These are phyloP conservation scores for Neonectria ditissima DNA, from an alignment of 2,329 filamentous ascomycete genomes.

Conservation along the genomic window DNA sequence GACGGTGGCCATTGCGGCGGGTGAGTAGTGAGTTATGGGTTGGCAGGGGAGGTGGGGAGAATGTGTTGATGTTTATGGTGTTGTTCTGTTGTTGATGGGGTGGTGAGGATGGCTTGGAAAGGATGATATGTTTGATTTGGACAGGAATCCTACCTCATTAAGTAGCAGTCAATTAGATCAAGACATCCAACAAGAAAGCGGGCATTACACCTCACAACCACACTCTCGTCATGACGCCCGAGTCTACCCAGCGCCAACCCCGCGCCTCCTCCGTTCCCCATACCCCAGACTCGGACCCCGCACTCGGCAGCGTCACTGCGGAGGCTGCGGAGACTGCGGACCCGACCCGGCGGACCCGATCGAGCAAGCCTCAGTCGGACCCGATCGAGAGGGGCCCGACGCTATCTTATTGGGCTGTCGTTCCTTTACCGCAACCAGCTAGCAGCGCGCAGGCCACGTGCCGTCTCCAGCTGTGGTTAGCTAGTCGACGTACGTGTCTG, in stretches of 20 bases:
- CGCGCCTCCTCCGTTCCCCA: slow-evolving; percentile 10
- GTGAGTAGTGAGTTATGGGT: background rate
- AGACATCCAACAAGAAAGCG: background rate
- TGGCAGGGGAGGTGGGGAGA: background rate
- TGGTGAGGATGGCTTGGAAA: background rate
- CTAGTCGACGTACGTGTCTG: background rate
- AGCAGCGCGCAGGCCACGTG: background rate
- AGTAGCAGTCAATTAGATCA: background rate
- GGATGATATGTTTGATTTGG: background rate
- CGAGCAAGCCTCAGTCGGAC: background rate
- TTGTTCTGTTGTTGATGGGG: slow-evolving; percentile 1
- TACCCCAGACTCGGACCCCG: slow-evolving; percentile 26
- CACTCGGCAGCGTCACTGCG: slow-evolving; percentile 12
- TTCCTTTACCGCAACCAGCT: background rate
- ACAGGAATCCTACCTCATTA: slow-evolving; percentile 7
- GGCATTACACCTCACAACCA: background rate
- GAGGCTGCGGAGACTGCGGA: slow-evolving; percentile 5
- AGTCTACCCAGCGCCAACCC: background rate
- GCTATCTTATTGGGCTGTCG: background rate
- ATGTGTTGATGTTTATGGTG: slow-evolving; percentile 37
- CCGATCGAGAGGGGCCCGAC: background rate
- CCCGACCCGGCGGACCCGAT: slow-evolving; percentile 16
- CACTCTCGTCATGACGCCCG: background rate
- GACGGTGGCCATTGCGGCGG: slow-evolving; percentile 36
- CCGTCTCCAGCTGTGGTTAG: background rate